These are phyloP conservation scores for Lentinula sp. DNA, from an alignment of 768 basidiomycete genomes.

Conservation along the genomic window DNA sequence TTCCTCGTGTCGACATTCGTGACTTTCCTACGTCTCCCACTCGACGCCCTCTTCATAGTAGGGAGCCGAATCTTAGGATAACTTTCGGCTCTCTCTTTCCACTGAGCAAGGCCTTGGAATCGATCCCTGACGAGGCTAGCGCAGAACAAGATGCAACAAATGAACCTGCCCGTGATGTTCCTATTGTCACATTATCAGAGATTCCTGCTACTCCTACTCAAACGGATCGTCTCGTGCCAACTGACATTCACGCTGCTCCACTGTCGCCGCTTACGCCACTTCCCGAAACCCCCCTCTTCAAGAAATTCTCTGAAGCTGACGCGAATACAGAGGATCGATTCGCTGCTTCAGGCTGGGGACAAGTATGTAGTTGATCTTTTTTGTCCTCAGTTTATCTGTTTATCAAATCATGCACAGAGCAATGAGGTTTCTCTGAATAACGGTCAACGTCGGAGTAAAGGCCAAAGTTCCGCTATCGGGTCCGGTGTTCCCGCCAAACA, in stretches of 20 bases:
- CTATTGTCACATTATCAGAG: not conserved
- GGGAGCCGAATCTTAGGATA: not conserved
- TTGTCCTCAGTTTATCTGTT: not conserved
- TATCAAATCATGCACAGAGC: too few relatives aligned
- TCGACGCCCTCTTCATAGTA: not conserved
- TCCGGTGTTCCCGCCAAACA: not conserved
- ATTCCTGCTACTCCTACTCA: not conserved
- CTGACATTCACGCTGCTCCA: not conserved
- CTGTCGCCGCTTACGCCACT: constrained; percentile 6
- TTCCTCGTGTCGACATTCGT: not conserved
- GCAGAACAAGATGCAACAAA: not conserved
- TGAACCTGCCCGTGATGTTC: not conserved
- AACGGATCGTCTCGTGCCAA: not conserved
- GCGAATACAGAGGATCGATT: not conserved
- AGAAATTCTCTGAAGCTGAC: not conserved
- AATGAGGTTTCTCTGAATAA: too few relatives aligned
- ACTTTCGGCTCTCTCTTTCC: not conserved
- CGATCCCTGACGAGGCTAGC: not conserved
- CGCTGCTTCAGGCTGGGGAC: not conserved
- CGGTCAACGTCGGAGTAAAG: too few relatives aligned
- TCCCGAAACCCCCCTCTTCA: not conserved
- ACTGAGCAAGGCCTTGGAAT: not conserved
- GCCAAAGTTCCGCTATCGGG: not conserved
- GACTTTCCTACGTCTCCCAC: not conserved
- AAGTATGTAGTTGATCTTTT: not conserved